phyloP scores from a whole-genome alignment of 2,329 filamentous ascomycete genomes.

The Remersonia thermophila region DNA sequence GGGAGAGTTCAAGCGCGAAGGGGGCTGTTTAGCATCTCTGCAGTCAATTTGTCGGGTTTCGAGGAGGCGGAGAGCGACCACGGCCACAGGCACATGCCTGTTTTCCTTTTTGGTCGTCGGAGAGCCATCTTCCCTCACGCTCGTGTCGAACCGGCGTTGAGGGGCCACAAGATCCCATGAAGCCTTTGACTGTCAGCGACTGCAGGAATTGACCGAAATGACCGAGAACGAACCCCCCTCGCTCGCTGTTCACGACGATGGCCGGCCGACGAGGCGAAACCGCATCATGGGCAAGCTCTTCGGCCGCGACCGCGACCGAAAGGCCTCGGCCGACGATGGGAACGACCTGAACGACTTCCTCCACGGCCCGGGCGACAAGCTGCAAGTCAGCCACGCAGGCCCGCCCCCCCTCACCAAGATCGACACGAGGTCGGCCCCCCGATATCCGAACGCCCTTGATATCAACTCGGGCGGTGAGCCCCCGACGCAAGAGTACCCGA shows the following conservation, averaged over 20 bases:
- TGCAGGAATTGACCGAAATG: slow-evolving; percentile 11
- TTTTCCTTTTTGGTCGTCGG: slow-evolving; percentile 11
- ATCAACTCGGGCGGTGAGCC: slow-evolving; percentile 27
- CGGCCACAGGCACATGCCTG: slow-evolving; percentile 14
- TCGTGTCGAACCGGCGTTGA: slow-evolving; percentile 1
- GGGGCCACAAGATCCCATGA: slow-evolving; percentile 11
- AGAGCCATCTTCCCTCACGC: slow-evolving; percentile 1
- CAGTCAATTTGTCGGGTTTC: slow-evolving; percentile 13
- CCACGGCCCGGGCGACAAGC: slow-evolving; percentile 40
- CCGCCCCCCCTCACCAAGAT: slow-evolving; percentile 38
- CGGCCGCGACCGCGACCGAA: slow-evolving; percentile 25
- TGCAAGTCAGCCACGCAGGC: slow-evolving; percentile 40
- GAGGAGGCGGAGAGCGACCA: slow-evolving; percentile 1
- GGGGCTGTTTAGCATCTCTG: slow-evolving; percentile 12
- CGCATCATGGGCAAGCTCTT: slow-evolving; percentile 55
- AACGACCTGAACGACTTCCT: slow-evolving; percentile 48
- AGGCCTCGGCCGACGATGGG: slow-evolving; percentile 24
- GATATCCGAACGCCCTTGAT: slow-evolving; percentile 42
- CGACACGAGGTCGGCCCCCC: slow-evolving; percentile 42
- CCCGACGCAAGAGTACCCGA: slow-evolving; percentile 29
- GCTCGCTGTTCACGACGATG: slow-evolving; percentile 27
- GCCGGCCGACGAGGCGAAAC: slow-evolving; percentile 33
- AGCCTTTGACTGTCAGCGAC: slow-evolving; percentile 4
- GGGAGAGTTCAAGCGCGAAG: slow-evolving; percentile 5
- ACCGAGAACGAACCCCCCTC: slow-evolving; percentile 36